These are phyloP conservation scores for Erodium maritimum DNA, from an alignment of 345 rosid genomes.

Conservation along the genomic window DNA sequence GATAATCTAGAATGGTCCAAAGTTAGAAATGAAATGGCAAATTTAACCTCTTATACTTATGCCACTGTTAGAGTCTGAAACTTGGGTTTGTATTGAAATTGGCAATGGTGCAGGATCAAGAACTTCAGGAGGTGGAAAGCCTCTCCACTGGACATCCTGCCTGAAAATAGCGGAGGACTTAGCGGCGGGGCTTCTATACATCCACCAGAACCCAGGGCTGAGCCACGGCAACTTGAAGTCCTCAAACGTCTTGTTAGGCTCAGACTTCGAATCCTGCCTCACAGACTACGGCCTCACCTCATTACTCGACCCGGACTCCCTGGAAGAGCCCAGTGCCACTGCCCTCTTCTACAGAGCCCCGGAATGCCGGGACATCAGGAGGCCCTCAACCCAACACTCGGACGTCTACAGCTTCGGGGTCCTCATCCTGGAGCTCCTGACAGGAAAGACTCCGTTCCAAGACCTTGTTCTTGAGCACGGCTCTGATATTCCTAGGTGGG, in stretches of 20 bases:
- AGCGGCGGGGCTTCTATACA: constrained; percentile 70
- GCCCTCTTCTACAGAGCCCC: constrained; percentile 65
- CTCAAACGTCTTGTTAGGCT: constrained; percentile 69
- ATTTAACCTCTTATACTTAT: too few relatives aligned
- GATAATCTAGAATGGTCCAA: too few relatives aligned
- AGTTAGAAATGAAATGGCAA: too few relatives aligned
- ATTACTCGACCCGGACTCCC: constrained; percentile 60
- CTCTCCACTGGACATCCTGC: constrained; percentile 98
- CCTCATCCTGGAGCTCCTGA: constrained; percentile 75
- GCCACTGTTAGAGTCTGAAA: too few relatives aligned
- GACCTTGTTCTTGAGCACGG: constrained; percentile 91
- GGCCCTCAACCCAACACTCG: constrained; percentile 60
- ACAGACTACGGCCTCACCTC: constrained; percentile 66
- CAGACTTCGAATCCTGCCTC: constrained; percentile 94
- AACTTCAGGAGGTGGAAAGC: constrained; percentile 78
- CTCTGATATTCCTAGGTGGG: constrained; percentile 87
- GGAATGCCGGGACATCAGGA: constrained; percentile 53
- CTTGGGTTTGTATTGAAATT: too few relatives aligned
- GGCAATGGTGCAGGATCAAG: constrained; percentile 81
- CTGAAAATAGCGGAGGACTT: constrained; percentile 93
- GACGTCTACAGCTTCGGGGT: constrained; percentile 95
- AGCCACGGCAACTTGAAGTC: constrained; percentile 89
- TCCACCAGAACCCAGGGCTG: constrained; percentile 77
- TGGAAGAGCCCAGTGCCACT: constrained; percentile 40
- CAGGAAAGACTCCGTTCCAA: constrained; percentile 87